Percentiles rank a stretch among this genome's conserved stretches.
Evolutionary conservation across 371 early-diverging fungal species (phyloP).

Genomic region (Capillidium rhysosporum): DNA sequence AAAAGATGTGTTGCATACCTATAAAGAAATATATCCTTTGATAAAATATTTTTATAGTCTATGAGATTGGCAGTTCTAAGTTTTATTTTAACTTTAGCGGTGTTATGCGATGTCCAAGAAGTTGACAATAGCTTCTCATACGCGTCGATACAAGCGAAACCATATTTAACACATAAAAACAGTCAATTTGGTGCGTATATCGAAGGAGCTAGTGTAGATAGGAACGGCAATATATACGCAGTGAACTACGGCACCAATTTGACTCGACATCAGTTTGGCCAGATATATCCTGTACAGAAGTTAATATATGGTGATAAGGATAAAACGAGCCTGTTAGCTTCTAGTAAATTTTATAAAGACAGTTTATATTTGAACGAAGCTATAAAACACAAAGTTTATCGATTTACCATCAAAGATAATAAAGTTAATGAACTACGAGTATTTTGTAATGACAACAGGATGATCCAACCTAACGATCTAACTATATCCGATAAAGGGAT

Average conservation of each 20-base stretch:
- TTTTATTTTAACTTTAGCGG: too few relatives aligned
- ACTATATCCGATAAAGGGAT: conserved; percentile 16
- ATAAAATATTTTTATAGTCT: too few relatives aligned
- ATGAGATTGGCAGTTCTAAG: too few relatives aligned
- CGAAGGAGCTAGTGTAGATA: background rate
- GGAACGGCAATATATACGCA: background rate
- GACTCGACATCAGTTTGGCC: background rate
- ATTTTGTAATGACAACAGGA: conserved; percentile 14
- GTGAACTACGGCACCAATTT: background rate
- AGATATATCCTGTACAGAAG: background rate
- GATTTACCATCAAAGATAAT: background rate
- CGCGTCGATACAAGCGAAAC: background rate
- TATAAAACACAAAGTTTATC: background rate
- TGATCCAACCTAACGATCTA: conserved; percentile 28
- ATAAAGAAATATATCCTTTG: too few relatives aligned
- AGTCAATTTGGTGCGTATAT: conserved; percentile 3
- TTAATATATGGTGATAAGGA: background rate
- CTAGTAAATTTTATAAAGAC: background rate
- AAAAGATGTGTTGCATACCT: too few relatives aligned
- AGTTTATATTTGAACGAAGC: background rate
- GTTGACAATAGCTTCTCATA: too few relatives aligned
- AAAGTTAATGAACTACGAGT: background rate
- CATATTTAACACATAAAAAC: background rate
- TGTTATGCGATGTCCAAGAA: too few relatives aligned
- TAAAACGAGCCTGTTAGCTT: background rate